These are phyloP conservation scores for Garcia nutans DNA, from an alignment of 345 rosid species.

Conservation along the genomic window DNA sequence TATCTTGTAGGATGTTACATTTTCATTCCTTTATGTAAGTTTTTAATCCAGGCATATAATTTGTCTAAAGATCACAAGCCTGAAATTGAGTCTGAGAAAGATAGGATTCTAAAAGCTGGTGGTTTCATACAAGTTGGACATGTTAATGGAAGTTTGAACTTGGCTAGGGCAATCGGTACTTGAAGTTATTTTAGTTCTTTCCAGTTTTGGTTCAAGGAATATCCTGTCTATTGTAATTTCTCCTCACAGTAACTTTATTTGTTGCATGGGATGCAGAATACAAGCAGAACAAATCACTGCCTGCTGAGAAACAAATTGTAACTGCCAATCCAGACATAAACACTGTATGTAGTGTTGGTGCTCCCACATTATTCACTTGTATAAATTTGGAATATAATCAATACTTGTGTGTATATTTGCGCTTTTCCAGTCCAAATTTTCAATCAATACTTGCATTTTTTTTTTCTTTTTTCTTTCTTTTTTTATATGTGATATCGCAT, in stretches of 20 bases:
- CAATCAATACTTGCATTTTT: neutral
- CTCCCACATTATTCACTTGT: neutral
- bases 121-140: constrained; percentile 92
- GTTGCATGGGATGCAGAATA: constrained; percentile 85
- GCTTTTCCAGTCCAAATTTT: neutral
- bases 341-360: constrained; percentile 38
- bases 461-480: neutral
- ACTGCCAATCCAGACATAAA: constrained; percentile 85
- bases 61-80: constrained; percentile 98
- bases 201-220: neutral
- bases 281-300: constrained; percentile 74
- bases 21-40: constrained; percentile 14
- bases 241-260: constrained; percentile 2
- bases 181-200: neutral
- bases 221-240: neutral
- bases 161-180: constrained; percentile 94
- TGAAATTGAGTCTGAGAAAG: constrained; percentile 85
- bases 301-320: constrained; percentile 79
- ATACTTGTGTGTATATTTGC: neutral
- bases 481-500: neutral
- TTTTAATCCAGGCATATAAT: constrained; percentile 62
- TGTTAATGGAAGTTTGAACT: constrained; percentile 92
- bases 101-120: constrained; percentile 90
- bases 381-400: neutral
- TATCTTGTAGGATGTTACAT: neutral